phyloP scores from a whole-genome alignment of 1,284 basidiomycete genomes.

The Jaminaea rosea region DNA sequence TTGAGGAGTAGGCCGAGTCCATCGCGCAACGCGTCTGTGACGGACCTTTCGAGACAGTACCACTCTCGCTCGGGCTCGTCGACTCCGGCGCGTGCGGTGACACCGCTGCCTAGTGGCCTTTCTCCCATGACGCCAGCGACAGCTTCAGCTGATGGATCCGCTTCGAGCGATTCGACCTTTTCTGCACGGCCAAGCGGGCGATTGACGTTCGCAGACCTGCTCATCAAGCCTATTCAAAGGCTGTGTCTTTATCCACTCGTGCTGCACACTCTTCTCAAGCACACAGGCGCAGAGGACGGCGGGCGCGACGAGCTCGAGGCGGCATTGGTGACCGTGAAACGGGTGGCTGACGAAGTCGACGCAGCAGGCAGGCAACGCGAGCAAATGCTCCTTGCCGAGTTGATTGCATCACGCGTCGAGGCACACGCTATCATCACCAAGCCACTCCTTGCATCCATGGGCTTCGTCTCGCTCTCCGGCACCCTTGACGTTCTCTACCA shows the following conservation, averaged over 20 bases:
- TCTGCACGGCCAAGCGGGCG: slow-evolving; percentile 11
- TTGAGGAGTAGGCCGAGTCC: slow-evolving; percentile 8
- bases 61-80: slow-evolving; percentile 7
- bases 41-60: not conserved
- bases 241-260: slow-evolving; percentile 43
- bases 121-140: not conserved
- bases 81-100: not conserved
- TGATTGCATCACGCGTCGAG: slow-evolving; percentile 36
- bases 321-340: not conserved
- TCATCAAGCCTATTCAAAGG: slow-evolving; percentile 46
- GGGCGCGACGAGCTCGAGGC: slow-evolving; percentile 20
- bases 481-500: slow-evolving; percentile 43
- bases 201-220: slow-evolving; percentile 39
- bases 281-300: slow-evolving; percentile 13
- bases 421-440: slow-evolving; percentile 20
- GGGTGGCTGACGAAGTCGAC: slow-evolving; percentile 33
- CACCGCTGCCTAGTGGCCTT: not conserved
- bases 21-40: not conserved
- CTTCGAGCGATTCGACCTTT: slow-evolving; percentile 4
- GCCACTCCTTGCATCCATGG: slow-evolving; percentile 28
- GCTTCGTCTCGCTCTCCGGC: slow-evolving; percentile 35
- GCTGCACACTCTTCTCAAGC: slow-evolving; percentile 37
- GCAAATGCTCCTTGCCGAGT: slow-evolving; percentile 32
- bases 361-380: slow-evolving; percentile 32
- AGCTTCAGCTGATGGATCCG: slow-evolving; percentile 2